Percentiles rank a stretch among this genome's conserved stretches.
phyloP scores from a whole-genome alignment of 129 eudicot genomes.

The Tanacetum coccineum region DNA sequence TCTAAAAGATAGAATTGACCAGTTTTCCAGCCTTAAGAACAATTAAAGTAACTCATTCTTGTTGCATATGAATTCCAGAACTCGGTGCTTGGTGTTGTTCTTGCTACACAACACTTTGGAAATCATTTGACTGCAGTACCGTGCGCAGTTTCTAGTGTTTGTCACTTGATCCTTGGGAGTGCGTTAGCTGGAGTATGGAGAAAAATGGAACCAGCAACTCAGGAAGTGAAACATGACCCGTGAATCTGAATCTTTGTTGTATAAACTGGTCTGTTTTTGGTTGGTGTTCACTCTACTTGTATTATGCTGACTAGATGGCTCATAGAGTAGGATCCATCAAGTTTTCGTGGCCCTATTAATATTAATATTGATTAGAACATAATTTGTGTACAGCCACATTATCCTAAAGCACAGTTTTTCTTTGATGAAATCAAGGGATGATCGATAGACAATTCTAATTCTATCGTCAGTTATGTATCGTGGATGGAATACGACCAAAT shows the following conservation, averaged over 20 bases:
- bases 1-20: background rate
- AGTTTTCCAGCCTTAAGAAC: background rate
- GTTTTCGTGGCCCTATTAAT: background rate
- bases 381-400: background rate
- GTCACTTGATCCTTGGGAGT: conserved; percentile 93
- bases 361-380: too few species aligned
- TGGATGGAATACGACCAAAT: too few species aligned
- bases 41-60: background rate
- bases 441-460: too few species aligned
- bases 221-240: conserved; percentile 10
- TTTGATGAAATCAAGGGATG: too few species aligned
- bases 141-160: conserved; percentile 95
- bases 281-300: background rate
- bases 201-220: conserved; percentile 24
- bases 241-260: conserved; percentile 16
- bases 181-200: conserved; percentile 90
- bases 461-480: too few species aligned
- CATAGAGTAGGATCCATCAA: background rate
- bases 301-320: background rate
- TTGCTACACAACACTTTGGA: conserved; percentile 84
- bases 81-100: conserved; percentile 89
- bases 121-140: conserved; percentile 94
- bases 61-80: conserved; percentile 46
- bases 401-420: too few species aligned
- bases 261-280: background rate